Conservation (phyloP, 2,329 filamentous ascomycete genomes). For the Alternaria triticimaculans region DNA sequence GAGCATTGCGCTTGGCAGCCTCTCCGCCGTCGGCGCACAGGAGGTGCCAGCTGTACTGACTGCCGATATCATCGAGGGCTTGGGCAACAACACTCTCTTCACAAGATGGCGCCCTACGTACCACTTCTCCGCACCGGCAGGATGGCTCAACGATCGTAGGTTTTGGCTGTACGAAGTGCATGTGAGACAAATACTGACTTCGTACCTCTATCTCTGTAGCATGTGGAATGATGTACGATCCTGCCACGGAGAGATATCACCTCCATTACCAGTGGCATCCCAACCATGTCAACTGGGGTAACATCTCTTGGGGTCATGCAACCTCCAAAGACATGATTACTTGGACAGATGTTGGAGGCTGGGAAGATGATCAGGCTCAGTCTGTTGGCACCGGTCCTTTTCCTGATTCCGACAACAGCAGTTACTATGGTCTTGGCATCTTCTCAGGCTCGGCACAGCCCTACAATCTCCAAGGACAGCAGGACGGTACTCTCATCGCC, state of each 20-base stretch:
- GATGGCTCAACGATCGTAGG: constrained; percentile 53
- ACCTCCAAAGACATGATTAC: constrained; percentile 58
- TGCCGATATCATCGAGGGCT: constrained; percentile 31
- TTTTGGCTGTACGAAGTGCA: neutral
- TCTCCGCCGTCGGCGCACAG: constrained; percentile 27
- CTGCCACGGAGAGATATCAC: constrained; percentile 57
- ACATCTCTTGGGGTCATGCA: constrained; percentile 56
- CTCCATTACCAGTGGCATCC: constrained; percentile 62
- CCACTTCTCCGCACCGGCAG: constrained; percentile 57
- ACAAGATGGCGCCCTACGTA: constrained; percentile 56
- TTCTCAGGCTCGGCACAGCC: constrained; percentile 61
- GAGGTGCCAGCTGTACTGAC: constrained; percentile 37
- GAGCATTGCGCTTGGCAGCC: constrained; percentile 34
- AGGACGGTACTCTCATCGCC: constrained; percentile 54
- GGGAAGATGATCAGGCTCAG: constrained; percentile 53
- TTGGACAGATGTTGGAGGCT: constrained; percentile 55
- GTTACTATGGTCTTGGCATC: constrained; percentile 60
- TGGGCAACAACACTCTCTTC: constrained; percentile 59
- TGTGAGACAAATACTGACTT: neutral
- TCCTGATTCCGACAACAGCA: constrained; percentile 37
- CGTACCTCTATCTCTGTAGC: neutral
- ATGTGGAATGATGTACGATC: constrained; percentile 57
- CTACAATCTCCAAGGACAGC: constrained; percentile 55
- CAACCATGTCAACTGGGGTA: constrained; percentile 57
- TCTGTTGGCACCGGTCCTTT: constrained; percentile 49